Conservation (phyloP, 352 stramenopile species). For the Phytophthora fragariaefolia region DNA sequence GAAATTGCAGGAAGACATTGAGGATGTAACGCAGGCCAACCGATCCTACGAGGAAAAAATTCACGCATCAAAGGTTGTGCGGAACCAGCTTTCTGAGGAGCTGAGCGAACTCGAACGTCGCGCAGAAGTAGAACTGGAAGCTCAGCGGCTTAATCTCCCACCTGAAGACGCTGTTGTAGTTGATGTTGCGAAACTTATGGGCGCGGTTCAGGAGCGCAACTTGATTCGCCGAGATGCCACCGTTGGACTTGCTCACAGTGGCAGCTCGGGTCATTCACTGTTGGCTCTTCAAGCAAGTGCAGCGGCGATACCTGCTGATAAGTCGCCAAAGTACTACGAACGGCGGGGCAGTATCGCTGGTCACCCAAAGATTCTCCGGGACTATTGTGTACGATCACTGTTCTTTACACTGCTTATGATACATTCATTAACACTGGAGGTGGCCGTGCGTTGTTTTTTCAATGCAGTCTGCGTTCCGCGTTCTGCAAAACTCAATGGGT, state of each 20-base stretch:
- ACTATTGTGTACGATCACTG: slow-evolving; percentile 28
- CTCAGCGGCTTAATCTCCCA: slow-evolving; percentile 63
- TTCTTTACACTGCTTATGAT: neutral
- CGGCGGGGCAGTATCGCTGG: neutral
- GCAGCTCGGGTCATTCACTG: neutral
- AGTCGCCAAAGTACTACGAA: neutral
- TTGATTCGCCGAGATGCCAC: slow-evolving; percentile 16
- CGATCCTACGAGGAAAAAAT: slow-evolving; percentile 54
- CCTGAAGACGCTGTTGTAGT: slow-evolving; percentile 71
- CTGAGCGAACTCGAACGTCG: slow-evolving; percentile 64
- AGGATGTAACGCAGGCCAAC: slow-evolving; percentile 53
- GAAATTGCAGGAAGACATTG: slow-evolving; percentile 70
- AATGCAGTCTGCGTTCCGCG: slow-evolving; percentile 50
- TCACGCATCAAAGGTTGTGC: slow-evolving; percentile 47
- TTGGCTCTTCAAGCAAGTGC: slow-evolving; percentile 1
- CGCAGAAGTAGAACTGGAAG: slow-evolving; percentile 58
- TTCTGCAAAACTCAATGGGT: slow-evolving; percentile 58
- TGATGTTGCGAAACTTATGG: slow-evolving; percentile 68
- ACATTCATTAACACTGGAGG: slow-evolving; percentile 1
- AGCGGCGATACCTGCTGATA: neutral
- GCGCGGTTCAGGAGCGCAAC: slow-evolving; percentile 52
- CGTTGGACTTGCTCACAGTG: slow-evolving; percentile 4
- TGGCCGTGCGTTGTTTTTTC: neutral
- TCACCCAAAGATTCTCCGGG: slow-evolving; percentile 20
- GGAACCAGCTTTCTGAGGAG: slow-evolving; percentile 60